Evolutionary conservation across 1,139 yeast species (phyloP).

Genomic region (Blastobotrys proliferans): DNA sequence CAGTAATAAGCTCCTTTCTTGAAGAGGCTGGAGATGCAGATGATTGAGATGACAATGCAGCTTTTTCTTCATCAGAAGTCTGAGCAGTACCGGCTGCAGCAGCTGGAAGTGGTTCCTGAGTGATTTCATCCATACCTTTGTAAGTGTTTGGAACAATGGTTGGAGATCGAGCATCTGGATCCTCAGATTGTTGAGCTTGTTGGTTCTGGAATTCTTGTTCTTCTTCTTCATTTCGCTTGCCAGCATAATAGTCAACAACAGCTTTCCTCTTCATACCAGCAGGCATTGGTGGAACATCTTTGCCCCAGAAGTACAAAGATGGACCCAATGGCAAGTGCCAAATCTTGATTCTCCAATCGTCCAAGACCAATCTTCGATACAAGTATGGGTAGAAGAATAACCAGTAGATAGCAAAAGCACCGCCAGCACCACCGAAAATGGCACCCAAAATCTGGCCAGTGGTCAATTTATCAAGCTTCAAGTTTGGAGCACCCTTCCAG

Average conservation of each 20-base stretch:
- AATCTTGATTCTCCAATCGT: slow-evolving; percentile 66
- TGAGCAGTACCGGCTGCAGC: neutral
- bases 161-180: slow-evolving; percentile 11
- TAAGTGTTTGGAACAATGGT: slow-evolving; percentile 11
- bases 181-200: slow-evolving; percentile 7
- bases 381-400: slow-evolving; percentile 59
- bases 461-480: slow-evolving; percentile 19
- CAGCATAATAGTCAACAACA: slow-evolving; percentile 61
- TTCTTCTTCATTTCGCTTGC: slow-evolving; percentile 27
- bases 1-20: neutral
- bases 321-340: slow-evolving; percentile 60
- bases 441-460: slow-evolving; percentile 28
- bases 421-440: slow-evolving; percentile 60
- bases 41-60: neutral
- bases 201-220: slow-evolving; percentile 4
- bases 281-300: slow-evolving; percentile 62
- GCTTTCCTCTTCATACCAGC: slow-evolving; percentile 41
- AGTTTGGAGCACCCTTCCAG: slow-evolving; percentile 22
- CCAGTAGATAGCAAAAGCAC: slow-evolving; percentile 49
- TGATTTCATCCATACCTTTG: slow-evolving; percentile 10
- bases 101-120: neutral
- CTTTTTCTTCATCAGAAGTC: neutral
- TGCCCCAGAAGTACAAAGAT: slow-evolving; percentile 39
- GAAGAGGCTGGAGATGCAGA: neutral
- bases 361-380: slow-evolving; percentile 54